Evolutionary conservation across 345 rosid species (phyloP).

Genomic region (Populus alba): DNA sequence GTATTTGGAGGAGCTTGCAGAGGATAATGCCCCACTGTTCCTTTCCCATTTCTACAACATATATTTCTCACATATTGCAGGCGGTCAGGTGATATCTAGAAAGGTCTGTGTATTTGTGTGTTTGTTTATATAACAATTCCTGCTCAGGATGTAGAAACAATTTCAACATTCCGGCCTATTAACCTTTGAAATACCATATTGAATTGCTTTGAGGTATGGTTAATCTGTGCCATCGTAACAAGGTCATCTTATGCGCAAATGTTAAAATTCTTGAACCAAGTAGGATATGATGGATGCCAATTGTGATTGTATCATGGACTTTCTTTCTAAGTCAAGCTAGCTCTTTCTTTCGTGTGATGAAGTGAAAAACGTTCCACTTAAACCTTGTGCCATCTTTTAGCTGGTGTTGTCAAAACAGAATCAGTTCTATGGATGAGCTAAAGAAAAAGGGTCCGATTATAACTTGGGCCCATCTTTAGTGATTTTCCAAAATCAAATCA

Average conservation of each 20-base stretch:
- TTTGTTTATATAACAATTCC: background rate
- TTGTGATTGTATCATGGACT: background rate
- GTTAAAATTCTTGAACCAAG: background rate
- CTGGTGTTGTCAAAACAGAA: background rate
- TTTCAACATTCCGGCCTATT: background rate
- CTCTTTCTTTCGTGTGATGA: background rate
- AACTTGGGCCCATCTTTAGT: too few relatives aligned
- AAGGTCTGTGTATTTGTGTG: constrained; percentile 40
- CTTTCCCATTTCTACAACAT: constrained; percentile 85
- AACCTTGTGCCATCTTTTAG: background rate
- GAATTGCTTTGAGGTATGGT: background rate
- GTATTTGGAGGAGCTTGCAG: constrained; percentile 70
- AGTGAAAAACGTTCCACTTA: background rate
- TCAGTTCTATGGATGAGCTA: background rate
- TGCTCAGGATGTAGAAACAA: background rate
- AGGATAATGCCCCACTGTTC: constrained; percentile 67
- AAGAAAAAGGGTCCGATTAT: background rate
- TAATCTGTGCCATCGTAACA: background rate
- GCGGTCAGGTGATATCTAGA: constrained; percentile 71
- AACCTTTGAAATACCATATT: background rate
- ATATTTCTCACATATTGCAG: constrained; percentile 85
- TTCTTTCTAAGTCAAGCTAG: background rate
- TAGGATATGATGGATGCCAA: background rate
- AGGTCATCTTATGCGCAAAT: background rate
- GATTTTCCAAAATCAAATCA: background rate